Conservation (phyloP, 202 grass and related monocot genomes). For the Setaria italica region DNA sequence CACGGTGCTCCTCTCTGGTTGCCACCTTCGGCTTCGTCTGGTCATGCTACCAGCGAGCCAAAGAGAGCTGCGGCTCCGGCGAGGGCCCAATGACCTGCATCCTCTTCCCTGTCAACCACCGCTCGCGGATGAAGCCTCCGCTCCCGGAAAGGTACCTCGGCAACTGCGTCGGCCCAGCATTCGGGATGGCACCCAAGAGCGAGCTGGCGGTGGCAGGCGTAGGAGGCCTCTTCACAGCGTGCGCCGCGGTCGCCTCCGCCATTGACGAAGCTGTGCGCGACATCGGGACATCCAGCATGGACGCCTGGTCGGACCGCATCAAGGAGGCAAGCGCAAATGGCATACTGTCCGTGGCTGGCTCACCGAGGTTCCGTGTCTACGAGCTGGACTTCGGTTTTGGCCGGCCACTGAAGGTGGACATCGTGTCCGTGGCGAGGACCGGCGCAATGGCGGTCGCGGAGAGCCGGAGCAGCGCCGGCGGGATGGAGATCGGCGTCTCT, state of each 20-base stretch:
- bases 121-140: neutral
- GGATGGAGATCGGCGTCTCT: neutral
- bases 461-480: neutral
- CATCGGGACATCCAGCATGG: neutral
- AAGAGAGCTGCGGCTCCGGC: neutral
- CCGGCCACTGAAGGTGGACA: neutral
- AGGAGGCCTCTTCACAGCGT: neutral
- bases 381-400: neutral
- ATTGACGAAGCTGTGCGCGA: neutral
- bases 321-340: neutral
- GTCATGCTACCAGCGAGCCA: neutral
- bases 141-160: neutral
- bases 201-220: neutral
- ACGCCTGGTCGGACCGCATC: neutral
- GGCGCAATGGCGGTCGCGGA: neutral
- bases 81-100: neutral
- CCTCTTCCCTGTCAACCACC: neutral
- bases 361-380: slow-evolving; percentile 11
- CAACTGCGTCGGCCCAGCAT: neutral
- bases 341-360: neutral
- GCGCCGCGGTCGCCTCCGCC: neutral
- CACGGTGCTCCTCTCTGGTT: neutral
- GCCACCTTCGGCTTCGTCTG: neutral
- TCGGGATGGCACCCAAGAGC: neutral
- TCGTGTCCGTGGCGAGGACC: slow-evolving; percentile 12